These are phyloP conservation scores for Herpetospermum pedunculosum DNA, from an alignment of 306 rosid genomes.

Conservation along the genomic window DNA sequence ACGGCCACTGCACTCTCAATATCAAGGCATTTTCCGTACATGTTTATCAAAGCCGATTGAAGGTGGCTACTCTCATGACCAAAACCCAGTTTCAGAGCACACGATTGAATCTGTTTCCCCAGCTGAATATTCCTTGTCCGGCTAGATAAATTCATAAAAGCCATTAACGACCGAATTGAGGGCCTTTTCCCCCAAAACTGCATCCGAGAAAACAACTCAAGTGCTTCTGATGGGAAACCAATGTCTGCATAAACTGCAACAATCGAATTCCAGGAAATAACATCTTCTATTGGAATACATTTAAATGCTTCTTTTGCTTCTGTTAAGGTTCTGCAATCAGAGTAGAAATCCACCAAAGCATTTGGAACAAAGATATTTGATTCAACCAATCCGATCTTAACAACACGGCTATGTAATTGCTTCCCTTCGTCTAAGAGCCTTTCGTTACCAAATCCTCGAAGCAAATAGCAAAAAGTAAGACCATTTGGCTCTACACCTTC, in stretches of 20 bases:
- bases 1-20: slow-evolving; percentile 51
- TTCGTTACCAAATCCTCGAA: slow-evolving; percentile 40
- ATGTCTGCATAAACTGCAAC: slow-evolving; percentile 40
- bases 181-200: slow-evolving; percentile 54
- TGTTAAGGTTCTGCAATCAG: slow-evolving; percentile 45
- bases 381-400: slow-evolving; percentile 47
- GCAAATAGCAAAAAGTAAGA: slow-evolving; percentile 59
- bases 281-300: slow-evolving; percentile 36
- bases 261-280: slow-evolving; percentile 89
- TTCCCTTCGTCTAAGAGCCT: slow-evolving; percentile 40
- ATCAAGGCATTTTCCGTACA: slow-evolving; percentile 72
- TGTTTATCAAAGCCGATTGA: slow-evolving; percentile 70
- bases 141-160: slow-evolving; percentile 54
- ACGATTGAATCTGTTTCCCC: slow-evolving; percentile 64
- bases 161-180: slow-evolving; percentile 48
- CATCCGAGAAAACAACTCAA: slow-evolving; percentile 42
- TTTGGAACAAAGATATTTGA: slow-evolving; percentile 54
- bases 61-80: slow-evolving; percentile 40
- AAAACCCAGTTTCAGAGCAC: slow-evolving; percentile 43
- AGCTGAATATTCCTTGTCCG: slow-evolving; percentile 27
- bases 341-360: slow-evolving; percentile 80
- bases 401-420: slow-evolving; percentile 44
- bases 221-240: slow-evolving; percentile 27
- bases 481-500: slow-evolving; percentile 60
- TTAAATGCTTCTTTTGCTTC: slow-evolving; percentile 51